Conservation (phyloP, 1,284 basidiomycete genomes). For the Kwoniella shivajii region DNA sequence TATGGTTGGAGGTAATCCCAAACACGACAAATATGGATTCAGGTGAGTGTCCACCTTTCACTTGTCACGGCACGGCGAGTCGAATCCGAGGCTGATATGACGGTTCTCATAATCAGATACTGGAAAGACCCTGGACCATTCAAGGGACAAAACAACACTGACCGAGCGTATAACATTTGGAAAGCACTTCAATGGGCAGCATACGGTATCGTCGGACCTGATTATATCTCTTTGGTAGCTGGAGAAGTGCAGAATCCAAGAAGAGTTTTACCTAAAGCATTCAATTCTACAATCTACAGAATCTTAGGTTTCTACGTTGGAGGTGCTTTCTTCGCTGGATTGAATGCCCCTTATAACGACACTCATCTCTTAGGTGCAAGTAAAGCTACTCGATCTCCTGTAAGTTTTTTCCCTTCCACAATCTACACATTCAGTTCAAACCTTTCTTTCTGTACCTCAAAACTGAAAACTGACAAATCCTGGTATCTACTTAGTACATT, state of each 20-base stretch:
- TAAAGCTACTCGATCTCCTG: slow-evolving; percentile 14
- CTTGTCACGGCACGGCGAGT: too few relatives aligned
- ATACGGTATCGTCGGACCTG: slow-evolving; percentile 34
- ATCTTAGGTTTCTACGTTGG: slow-evolving; percentile 70
- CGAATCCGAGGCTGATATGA: background rate
- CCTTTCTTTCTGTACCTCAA: background rate
- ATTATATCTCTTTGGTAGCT: slow-evolving; percentile 28
- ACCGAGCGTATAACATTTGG: slow-evolving; percentile 28
- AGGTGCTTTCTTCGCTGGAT: slow-evolving; percentile 62
- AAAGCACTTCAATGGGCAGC: slow-evolving; percentile 24
- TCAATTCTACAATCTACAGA: slow-evolving; percentile 59
- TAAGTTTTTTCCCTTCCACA: slow-evolving; percentile 6
- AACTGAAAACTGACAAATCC: background rate
- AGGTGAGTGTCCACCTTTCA: background rate
- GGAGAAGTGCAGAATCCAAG: slow-evolving; percentile 33
- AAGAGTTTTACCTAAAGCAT: slow-evolving; percentile 29
- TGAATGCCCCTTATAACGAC: slow-evolving; percentile 69
- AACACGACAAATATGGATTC: slow-evolving; percentile 24
- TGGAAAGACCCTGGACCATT: slow-evolving; percentile 33
- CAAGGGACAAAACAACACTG: slow-evolving; percentile 5
- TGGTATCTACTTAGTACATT: slow-evolving; percentile 8
- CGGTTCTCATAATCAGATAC: background rate
- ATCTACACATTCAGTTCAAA: background rate
- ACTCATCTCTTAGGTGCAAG: slow-evolving; percentile 48
- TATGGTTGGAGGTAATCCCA: slow-evolving; percentile 32